These are phyloP conservation scores for Microsporum canis DNA, from an alignment of 2,329 filamentous ascomycete species.

Conservation along the genomic window DNA sequence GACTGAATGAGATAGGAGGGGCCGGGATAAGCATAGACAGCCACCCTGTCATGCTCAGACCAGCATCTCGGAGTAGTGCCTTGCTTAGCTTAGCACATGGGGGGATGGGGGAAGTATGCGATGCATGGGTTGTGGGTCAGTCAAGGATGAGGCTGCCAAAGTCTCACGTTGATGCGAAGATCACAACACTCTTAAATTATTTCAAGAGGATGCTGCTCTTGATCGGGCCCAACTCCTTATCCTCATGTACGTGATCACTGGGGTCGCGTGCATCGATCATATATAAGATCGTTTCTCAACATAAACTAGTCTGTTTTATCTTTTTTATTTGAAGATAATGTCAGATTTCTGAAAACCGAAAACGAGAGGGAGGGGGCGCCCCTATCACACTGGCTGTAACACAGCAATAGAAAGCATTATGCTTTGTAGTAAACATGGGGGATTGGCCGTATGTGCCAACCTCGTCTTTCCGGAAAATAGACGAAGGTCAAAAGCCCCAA, in stretches of 20 bases:
- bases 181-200: slow-evolving; percentile 2
- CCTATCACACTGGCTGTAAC: slow-evolving; percentile 1
- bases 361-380: not conserved
- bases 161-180: slow-evolving; percentile 5
- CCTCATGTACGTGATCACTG: not conserved
- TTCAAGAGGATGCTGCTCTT: not conserved
- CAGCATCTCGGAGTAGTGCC: slow-evolving; percentile 6
- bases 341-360: not conserved
- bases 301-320: not conserved
- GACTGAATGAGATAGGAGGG: not conserved
- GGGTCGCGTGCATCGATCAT: not conserved
- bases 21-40: slow-evolving; percentile 4
- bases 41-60: slow-evolving; percentile 6
- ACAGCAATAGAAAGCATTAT: not conserved
- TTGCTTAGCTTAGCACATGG: slow-evolving; percentile 6
- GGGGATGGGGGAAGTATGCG: slow-evolving; percentile 4
- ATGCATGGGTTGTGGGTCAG: slow-evolving; percentile 5
- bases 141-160: not conserved
- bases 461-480: slow-evolving; percentile 6
- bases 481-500: slow-evolving; percentile 3
- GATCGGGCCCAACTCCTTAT: not conserved
- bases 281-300: not conserved
- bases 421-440: not conserved
- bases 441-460: slow-evolving; percentile 3
- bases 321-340: not conserved